Evolutionary conservation across 352 stramenopile species (phyloP), one percentile per base, ranked within the genome.

Genomic region (Phytophthora constricta): DNA sequence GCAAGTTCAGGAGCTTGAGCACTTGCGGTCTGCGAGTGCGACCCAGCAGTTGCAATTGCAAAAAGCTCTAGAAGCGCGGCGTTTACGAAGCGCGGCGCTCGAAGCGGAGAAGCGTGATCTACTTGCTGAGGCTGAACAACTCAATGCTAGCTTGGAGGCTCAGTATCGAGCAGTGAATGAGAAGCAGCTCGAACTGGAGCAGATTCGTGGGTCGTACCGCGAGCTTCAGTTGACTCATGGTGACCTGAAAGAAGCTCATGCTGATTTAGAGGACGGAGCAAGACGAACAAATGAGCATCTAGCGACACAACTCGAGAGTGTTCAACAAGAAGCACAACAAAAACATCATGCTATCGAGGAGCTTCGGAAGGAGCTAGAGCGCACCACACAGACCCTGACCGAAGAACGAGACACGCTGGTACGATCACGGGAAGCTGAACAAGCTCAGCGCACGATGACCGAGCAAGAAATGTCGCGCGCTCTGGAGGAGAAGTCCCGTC

Each of bases 21-120:
- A 89, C 26, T 41, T 70, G 2, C 76, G 77, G 2, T 58, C 65
- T 4, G 46, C 31, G 1, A 69, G 61, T 31, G 72, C 62, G 0
- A 54, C 89, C n/a, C 79, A 91, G 49, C 59, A 79, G 9, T 50
- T 90, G n/a, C 85, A 93, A 23, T 60, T 91, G 2, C 82, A 90
- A 25, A 86, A 88, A 39, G 68, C 48, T 9, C 37, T 92, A 11
- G 85, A 93, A 4, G 62, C 64, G 0, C 80, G 89, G 28, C 73
- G 78, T 5, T 28, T 55, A 14, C 75, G 85, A 16, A 79, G 77
- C 3, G 53, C 66, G 23, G 66, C 86, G 16, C 67, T 93, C 1
- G 85, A 93, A 59, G 52, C 39, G 19, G 85, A 91, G 26, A 93
- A 93, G 57, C 74, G 76, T 2, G 82, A 93, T 39, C 61, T 93